These are phyloP conservation scores for Cucurbita moschata DNA, from an alignment of 306 rosid genomes.

Conservation along the genomic window DNA sequence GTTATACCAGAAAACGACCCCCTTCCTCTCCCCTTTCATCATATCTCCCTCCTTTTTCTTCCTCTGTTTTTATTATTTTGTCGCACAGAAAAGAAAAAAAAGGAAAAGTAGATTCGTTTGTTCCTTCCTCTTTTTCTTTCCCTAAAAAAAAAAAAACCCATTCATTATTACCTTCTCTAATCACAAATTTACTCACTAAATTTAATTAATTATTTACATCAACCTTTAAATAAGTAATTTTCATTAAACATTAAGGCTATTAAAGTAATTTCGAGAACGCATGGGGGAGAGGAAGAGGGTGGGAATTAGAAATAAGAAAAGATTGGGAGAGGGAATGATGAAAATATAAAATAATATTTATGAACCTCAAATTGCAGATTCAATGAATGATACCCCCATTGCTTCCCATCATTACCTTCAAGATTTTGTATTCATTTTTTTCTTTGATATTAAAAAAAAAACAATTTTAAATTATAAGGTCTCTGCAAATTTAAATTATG, in stretches of 20 bases:
- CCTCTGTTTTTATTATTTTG: neutral
- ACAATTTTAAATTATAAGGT: neutral
- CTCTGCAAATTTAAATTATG: neutral
- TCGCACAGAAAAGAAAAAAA: neutral
- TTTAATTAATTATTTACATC: too few species aligned
- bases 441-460: too few species aligned
- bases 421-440: neutral
- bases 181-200: too few species aligned
- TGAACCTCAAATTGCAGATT: neutral
- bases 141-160: too few species aligned
- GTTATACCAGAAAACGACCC: constrained; percentile 19
- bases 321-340: neutral
- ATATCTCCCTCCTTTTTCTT: neutral
- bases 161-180: too few species aligned
- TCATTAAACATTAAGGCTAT: too few species aligned
- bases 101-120: neutral
- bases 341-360: neutral
- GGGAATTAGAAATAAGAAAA: neutral
- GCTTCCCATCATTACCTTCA: neutral
- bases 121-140: neutral
- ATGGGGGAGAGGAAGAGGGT: neutral
- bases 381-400: neutral
- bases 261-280: neutral
- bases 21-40: neutral
- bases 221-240: too few species aligned